Percentiles rank a stretch among this genome's conserved stretches.
phyloP scores from a whole-genome alignment of 148 eudicot species.

The Oxyria digyna region DNA sequence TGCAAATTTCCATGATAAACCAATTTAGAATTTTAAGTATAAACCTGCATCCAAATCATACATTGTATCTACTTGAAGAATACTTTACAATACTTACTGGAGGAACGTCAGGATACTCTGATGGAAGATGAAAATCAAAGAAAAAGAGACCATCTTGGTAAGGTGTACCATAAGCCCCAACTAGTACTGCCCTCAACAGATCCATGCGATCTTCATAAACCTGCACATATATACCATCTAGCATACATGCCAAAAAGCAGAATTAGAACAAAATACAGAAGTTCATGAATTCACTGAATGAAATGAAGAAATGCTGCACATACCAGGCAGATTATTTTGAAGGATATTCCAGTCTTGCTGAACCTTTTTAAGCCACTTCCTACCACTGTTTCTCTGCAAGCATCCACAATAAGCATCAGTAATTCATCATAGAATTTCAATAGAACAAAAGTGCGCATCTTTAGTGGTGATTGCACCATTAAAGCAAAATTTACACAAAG shows the following conservation, averaged over 20 bases:
- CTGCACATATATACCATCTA: constrained; percentile 88
- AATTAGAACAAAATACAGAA: neutral
- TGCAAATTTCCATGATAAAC: constrained; percentile 18
- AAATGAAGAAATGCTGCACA: constrained; percentile 1
- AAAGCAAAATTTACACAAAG: neutral
- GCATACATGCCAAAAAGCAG: neutral
- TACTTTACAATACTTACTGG: constrained; percentile 43
- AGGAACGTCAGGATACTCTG: constrained; percentile 93
- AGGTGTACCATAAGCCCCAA: constrained; percentile 98
- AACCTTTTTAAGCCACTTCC: constrained; percentile 95
- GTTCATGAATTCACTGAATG: neutral
- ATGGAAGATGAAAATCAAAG: constrained; percentile 95
- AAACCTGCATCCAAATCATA: neutral
- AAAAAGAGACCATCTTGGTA: constrained; percentile 98
- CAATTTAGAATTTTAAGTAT: neutral
- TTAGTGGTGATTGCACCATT: neutral
- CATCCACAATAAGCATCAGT: neutral
- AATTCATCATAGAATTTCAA: neutral
- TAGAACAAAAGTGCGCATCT: neutral
- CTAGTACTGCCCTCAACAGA: constrained; percentile 86
- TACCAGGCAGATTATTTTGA: constrained; percentile 89
- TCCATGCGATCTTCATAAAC: constrained; percentile 98
- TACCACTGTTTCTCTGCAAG: constrained; percentile 50
- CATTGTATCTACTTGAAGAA: neutral
- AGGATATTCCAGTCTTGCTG: constrained; percentile 94